phyloP scores from a whole-genome alignment of 495 filamentous ascomycete genomes.

The Annulohypoxylon stygium region DNA sequence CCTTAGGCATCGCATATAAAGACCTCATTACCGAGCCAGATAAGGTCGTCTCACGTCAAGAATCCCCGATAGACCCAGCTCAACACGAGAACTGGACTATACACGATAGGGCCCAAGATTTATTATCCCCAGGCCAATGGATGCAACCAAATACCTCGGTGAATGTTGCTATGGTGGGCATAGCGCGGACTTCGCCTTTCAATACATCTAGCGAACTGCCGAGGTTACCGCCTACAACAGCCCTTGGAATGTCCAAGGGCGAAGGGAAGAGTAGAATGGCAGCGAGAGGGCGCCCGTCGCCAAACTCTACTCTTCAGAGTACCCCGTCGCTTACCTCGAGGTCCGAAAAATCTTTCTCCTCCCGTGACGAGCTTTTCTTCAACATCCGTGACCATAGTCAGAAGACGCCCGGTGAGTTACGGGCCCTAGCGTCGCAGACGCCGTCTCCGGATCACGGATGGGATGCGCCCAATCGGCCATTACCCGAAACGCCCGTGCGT shows the following conservation, averaged over 20 bases:
- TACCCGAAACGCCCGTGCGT: constrained; percentile 43
- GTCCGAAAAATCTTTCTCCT: constrained; percentile 24
- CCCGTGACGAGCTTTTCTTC: constrained; percentile 36
- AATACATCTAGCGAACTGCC: constrained; percentile 36
- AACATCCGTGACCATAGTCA: constrained; percentile 27
- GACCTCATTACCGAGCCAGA: constrained; percentile 45
- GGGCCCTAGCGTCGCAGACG: constrained; percentile 26
- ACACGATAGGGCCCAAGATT: constrained; percentile 21
- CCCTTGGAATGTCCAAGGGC: constrained; percentile 13
- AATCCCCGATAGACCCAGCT: constrained; percentile 8
- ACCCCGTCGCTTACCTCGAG: constrained; percentile 38
- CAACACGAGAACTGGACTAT: constrained; percentile 44
- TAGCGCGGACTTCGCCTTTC: constrained; percentile 31
- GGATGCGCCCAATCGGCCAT: constrained; percentile 29
- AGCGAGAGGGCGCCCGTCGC: constrained; percentile 25
- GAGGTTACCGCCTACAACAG: constrained; percentile 30
- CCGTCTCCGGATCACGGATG: constrained; percentile 33
- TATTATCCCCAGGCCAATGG: constrained; percentile 45
- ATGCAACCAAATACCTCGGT: constrained; percentile 28
- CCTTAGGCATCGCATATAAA: constrained; percentile 53
- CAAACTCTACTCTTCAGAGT: constrained; percentile 19
- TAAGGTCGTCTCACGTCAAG: background rate
- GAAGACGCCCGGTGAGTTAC: constrained; percentile 14
- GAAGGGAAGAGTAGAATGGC: constrained; percentile 19
- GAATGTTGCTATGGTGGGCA: constrained; percentile 39